Percentiles rank a stretch among this genome's conserved stretches.
These are phyloP conservation scores for Physcomitrellopsis africana DNA, from an alignment of 225 moss, liverwort and hornwort species.

Conservation along the genomic window DNA sequence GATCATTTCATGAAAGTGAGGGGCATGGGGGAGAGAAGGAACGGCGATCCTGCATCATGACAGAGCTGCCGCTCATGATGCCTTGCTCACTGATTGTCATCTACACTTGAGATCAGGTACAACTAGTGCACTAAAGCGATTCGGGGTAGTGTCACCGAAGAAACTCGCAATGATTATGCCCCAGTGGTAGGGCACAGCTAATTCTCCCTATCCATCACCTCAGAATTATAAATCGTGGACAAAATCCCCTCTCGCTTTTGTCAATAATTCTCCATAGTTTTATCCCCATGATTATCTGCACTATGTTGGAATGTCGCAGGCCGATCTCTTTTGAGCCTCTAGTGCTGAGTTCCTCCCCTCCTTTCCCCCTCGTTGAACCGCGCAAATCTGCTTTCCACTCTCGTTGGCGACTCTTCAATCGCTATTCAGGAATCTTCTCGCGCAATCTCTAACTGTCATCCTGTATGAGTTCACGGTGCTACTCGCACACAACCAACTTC, in stretches of 20 bases:
- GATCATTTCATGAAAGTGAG: not conserved
- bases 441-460: too few relatives aligned
- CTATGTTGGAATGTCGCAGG: too few relatives aligned
- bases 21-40: constrained; percentile 9
- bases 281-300: constrained; percentile 5
- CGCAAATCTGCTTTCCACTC: too few relatives aligned
- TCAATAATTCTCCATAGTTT: not conserved
- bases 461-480: too few relatives aligned
- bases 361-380: too few relatives aligned
- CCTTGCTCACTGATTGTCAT: constrained; percentile 22
- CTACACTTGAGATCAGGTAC: constrained; percentile 14
- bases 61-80: constrained; percentile 32
- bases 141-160: constrained; percentile 10
- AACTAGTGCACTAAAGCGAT: constrained; percentile 9
- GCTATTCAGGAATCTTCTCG: too few relatives aligned
- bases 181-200: constrained; percentile 20
- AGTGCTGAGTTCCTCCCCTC: too few relatives aligned
- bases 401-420: too few relatives aligned
- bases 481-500: too few relatives aligned
- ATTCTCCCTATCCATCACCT: not conserved
- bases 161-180: constrained; percentile 23
- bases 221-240: not conserved
- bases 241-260: not conserved
- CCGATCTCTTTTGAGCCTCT: too few relatives aligned
- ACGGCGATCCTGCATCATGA: not conserved